These are phyloP conservation scores for Silybum marianum DNA, from an alignment of 129 eudicot species.

Conservation along the genomic window DNA sequence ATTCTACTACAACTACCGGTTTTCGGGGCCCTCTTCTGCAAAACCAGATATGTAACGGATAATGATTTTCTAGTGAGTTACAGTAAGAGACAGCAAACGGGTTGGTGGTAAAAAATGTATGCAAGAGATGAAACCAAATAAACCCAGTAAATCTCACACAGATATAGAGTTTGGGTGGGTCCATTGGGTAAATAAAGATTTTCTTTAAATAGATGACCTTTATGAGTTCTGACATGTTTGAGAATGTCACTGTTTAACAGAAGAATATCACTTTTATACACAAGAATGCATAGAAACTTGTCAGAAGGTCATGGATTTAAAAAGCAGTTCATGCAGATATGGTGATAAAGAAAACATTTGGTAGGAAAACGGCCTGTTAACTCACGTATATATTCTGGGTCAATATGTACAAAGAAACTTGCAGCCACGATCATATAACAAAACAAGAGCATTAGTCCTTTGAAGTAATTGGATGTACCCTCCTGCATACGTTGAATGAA, in stretches of 20 bases:
- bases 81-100: not conserved
- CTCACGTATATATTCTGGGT: conserved; percentile 51
- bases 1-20: conserved; percentile 12
- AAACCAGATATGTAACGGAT: conserved; percentile 4
- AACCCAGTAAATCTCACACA: not conserved
- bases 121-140: not conserved
- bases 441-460: conserved; percentile 78
- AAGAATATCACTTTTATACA: not conserved
- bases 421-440: conserved; percentile 85
- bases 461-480: conserved; percentile 74
- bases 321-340: not conserved
- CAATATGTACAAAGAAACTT: conserved; percentile 75
- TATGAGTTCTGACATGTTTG: not conserved
- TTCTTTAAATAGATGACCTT: not conserved
- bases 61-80: not conserved
- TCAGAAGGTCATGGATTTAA: not conserved
- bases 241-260: not conserved
- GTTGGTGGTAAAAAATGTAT: too few relatives aligned
- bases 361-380: conserved; percentile 15
- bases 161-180: not conserved
- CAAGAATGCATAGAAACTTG: not conserved
- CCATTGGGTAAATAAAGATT: not conserved
- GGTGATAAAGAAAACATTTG: not conserved
- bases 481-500: conserved; percentile 44
- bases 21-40: conserved; percentile 36